Evolutionary conservation across 305 asterid species (phyloP).

Genomic region (Fraxinus platypoda): DNA sequence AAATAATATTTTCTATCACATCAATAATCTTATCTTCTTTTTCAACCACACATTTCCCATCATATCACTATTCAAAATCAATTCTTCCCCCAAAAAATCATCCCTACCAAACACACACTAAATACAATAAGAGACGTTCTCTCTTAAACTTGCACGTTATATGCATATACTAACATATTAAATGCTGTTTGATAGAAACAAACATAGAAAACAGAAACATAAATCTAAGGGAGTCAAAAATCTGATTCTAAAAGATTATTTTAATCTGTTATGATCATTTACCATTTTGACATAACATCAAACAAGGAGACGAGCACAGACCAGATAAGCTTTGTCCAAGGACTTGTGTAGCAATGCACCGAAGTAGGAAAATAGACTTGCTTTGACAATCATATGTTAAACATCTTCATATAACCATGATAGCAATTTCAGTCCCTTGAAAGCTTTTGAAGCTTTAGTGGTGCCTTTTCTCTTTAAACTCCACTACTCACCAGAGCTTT

Average conservation of each 20-base stretch:
- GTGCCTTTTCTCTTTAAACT: not conserved
- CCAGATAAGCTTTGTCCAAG: not conserved
- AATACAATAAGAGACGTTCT: conserved; percentile 7
- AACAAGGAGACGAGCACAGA: not conserved
- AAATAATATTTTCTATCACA: too few relatives aligned
- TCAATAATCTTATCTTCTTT: too few relatives aligned
- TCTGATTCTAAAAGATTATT: conserved; percentile 2
- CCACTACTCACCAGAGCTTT: not conserved
- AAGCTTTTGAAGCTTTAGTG: not conserved
- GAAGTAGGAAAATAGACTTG: not conserved
- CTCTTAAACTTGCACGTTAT: conserved; percentile 8
- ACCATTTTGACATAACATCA: not conserved
- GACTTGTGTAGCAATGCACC: not conserved
- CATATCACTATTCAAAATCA: too few relatives aligned
- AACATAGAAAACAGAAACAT: conserved; percentile 11
- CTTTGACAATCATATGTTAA: not conserved
- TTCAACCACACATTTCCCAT: too few relatives aligned
- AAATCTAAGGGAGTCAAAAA: conserved; percentile 8
- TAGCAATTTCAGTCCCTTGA: not conserved
- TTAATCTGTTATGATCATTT: not conserved
- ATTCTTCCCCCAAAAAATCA: too few relatives aligned
- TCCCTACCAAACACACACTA: too few relatives aligned
- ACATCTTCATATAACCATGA: not conserved
- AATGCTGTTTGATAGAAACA: conserved; percentile 9
- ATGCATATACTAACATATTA: conserved; percentile 15